Base-by-base conservation (phyloP, 352 stramenopile species). In the Elongisporangium prolatum region DNA sequence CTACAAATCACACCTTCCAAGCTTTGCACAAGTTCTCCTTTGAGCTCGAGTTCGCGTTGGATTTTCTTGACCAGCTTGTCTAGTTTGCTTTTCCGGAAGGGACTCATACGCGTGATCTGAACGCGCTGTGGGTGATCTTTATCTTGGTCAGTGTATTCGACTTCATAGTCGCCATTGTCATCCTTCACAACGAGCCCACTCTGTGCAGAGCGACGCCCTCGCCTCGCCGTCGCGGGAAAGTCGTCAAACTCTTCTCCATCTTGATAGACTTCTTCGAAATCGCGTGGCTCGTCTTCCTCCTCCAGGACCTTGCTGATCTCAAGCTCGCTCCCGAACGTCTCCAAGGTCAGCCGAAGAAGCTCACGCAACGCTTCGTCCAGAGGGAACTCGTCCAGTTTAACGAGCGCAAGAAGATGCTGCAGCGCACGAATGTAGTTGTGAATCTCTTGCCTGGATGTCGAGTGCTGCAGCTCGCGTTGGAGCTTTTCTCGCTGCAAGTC, bases 331-430 rank as follows among this genome's bases (percentile, higher is more conserved):
- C 77, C 80, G 44, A 91, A 91, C 4, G 72, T 83, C 10, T 85
- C 77, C 22, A 72, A 64, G 0, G 87, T 57, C 68, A 92, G 70
- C 21, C 70, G 75, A 8, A 93, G 48, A n/a, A 93, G 40, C 50
- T 93, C 77, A 49, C 79, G 81, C 1, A 92, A 59, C 0, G 77
- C 85, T 68, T 95, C 85, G 18, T 95, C 85, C 8, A 92, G 64
- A 4, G 82, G 80, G 28, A 88, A 90, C 50, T 90, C 83, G 48
- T 94, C 78, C 13, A 80, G 54, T 14, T 92, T 91, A 11, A 92
- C 84, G 2, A 90, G 65, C 34, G 72, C 69, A 17, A 95, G 50
- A 60, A 95, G 85, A 21, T 81, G 72, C 56, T 91, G 74, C 38
- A 91, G 65, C 1, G 81, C 67, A 1, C 73, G 67, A n/a, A 89